Percentiles rank a stretch among this genome's conserved stretches.
Conservation (phyloP, 345 rosid species). For the Odontarrhena argentea region DNA sequence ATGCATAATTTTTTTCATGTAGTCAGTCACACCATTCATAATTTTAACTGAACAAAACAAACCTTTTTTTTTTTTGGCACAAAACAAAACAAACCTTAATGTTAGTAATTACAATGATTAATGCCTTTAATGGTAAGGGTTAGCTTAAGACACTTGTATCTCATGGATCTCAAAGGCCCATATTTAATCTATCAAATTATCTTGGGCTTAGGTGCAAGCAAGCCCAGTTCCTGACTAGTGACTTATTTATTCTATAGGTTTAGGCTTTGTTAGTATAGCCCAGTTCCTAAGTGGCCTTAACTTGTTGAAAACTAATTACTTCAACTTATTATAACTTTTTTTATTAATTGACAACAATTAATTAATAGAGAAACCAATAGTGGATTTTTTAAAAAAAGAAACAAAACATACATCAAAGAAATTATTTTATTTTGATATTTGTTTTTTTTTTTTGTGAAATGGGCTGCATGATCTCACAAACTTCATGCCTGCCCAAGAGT, state of each 20-base stretch:
- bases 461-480: constrained; percentile 34
- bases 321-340: not conserved
- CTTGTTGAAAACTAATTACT: not conserved
- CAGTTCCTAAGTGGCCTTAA: not conserved
- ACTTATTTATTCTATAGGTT: not conserved
- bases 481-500: constrained; percentile 26
- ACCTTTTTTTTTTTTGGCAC: too few relatives aligned
- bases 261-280: not conserved
- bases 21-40: not conserved
- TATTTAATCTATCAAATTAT: not conserved
- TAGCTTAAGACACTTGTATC: too few relatives aligned
- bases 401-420: not conserved
- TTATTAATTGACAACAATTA: too few relatives aligned
- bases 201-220: not conserved
- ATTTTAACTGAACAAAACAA: too few relatives aligned
- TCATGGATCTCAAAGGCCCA: not conserved
- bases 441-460: not conserved
- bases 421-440: not conserved
- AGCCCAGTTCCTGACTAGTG: not conserved
- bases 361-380: not conserved
- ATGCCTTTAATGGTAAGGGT: not conserved
- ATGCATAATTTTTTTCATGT: not conserved
- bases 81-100: too few relatives aligned
- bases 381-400: not conserved
- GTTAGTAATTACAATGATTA: too few relatives aligned